These are phyloP conservation scores for Apiospora sp. DNA, from an alignment of 2,329 filamentous ascomycete genomes.

Conservation along the genomic window DNA sequence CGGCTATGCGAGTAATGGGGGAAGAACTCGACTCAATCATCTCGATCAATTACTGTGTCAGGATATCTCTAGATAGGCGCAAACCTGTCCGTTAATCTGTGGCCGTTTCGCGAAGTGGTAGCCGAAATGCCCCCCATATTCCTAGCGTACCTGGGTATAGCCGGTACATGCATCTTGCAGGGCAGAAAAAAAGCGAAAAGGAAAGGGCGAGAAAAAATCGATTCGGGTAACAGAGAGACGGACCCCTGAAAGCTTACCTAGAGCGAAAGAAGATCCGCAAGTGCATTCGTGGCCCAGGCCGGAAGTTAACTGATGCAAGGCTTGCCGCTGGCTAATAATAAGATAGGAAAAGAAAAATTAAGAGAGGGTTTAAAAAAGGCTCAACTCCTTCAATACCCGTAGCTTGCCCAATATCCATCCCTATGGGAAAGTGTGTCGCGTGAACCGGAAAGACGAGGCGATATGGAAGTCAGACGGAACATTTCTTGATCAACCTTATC, in stretches of 20 bases:
- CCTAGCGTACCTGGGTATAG: background rate
- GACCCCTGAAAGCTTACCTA: constrained; percentile 14
- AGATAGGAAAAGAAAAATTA: background rate
- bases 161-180: background rate
- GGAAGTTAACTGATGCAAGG: constrained; percentile 19
- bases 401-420: background rate
- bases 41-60: constrained; percentile 19
- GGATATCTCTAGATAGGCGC: background rate
- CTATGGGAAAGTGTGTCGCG: constrained; percentile 12
- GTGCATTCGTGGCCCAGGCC: constrained; percentile 17
- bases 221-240: constrained; percentile 19
- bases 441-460: background rate
- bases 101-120: constrained; percentile 6
- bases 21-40: constrained; percentile 7
- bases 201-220: constrained; percentile 1
- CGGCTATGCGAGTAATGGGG: constrained; percentile 1
- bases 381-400: background rate
- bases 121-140: constrained; percentile 6
- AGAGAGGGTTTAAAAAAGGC: background rate
- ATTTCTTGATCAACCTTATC: constrained; percentile 14
- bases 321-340: constrained; percentile 7
- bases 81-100: constrained; percentile 7
- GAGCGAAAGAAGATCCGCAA: constrained; percentile 18
- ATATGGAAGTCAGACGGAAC: constrained; percentile 10
- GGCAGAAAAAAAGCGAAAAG: background rate